Percentiles rank a stretch among this genome's conserved stretches.
Conservation (phyloP, 805 yeast species). For the Candida boidinii region DNA sequence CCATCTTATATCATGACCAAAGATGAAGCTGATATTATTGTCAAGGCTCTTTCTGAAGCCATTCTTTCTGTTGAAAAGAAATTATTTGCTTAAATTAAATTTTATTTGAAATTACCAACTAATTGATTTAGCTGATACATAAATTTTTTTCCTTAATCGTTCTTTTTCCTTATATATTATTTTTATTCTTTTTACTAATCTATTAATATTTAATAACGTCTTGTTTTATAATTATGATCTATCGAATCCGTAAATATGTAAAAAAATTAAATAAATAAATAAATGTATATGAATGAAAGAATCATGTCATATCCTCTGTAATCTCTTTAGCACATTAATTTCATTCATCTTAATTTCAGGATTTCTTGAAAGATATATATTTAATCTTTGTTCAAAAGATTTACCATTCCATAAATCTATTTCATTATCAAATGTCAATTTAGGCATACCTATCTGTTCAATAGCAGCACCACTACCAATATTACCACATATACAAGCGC, state of each 20-base stretch:
- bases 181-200: neutral
- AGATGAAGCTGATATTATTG: constrained; percentile 30
- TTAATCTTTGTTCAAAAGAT: constrained; percentile 34
- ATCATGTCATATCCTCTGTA: no score
- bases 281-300: no score
- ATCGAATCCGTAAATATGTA: no score
- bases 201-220: no score
- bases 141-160: no score
- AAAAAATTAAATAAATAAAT: no score
- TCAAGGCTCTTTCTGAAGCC: constrained; percentile 18
- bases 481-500: constrained; percentile 60
- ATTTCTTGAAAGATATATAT: constrained; percentile 25
- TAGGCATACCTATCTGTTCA: constrained; percentile 73
- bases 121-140: neutral
- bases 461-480: constrained; percentile 76
- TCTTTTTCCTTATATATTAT: neutral
- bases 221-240: no score
- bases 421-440: constrained; percentile 15
- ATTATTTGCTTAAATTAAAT: no score
- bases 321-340: neutral
- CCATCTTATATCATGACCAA: constrained; percentile 35
- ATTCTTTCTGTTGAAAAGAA: constrained; percentile 11
- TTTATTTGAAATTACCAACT: neutral
- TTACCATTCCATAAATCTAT: constrained; percentile 61
- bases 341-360: no score